Conservation (phyloP, 1,284 basidiomycete genomes). For the Fistulinella cinereoalba region DNA sequence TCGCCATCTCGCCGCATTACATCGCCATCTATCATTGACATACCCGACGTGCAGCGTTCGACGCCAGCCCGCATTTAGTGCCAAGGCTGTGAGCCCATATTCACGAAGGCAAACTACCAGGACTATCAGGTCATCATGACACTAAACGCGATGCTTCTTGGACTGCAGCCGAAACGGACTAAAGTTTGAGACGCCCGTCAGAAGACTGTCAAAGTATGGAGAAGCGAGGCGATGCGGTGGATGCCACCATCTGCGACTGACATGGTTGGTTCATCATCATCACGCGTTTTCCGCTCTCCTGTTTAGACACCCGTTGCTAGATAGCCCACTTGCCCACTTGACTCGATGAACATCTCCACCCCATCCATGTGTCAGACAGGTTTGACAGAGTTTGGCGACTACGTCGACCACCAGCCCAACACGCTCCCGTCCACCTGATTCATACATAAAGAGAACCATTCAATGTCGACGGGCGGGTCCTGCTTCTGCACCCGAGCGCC, state of each 20-base stretch:
- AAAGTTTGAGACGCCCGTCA: no score
- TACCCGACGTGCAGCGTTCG: not conserved
- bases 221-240: not conserved
- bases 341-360: conserved; percentile 1
- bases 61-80: not conserved
- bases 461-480: not conserved
- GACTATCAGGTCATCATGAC: not conserved
- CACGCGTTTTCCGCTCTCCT: conserved; percentile 4
- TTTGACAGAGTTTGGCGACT: not conserved
- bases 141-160: not conserved
- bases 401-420: not conserved
- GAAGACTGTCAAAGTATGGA: no score
- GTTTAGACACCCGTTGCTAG: conserved; percentile 9
- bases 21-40: not conserved
- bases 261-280: not conserved
- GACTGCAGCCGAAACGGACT: not conserved
- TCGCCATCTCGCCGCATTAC: not conserved
- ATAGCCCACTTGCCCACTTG: conserved; percentile 11
- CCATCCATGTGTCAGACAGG: not conserved
- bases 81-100: not conserved
- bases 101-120: no score
- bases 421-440: conserved; percentile 2
- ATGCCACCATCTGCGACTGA: not conserved
- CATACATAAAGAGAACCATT: not conserved
- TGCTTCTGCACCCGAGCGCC: conserved; percentile 3